Conservation (phyloP, 2,329 filamentous ascomycete species). For the Sclerotiophoma versabilis region DNA sequence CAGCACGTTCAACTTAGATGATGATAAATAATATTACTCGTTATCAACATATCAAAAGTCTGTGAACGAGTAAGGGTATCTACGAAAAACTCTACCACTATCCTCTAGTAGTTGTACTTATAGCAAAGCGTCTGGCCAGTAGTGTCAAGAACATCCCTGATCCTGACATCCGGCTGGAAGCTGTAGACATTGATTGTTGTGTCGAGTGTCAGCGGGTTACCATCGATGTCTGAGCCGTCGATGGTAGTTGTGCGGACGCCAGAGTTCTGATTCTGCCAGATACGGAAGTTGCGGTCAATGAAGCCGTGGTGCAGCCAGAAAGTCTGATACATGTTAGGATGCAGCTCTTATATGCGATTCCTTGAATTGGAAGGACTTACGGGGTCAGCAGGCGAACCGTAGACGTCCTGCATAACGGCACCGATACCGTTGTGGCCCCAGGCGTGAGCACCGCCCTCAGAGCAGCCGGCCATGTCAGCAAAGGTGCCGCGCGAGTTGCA, state of each 20-base stretch:
- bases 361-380: background rate
- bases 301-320: conserved; percentile 61
- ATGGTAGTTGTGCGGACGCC: conserved; percentile 40
- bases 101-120: conserved; percentile 46
- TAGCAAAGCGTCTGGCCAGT: conserved; percentile 38
- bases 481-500: conserved; percentile 37
- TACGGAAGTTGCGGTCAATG: conserved; percentile 60
- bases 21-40: background rate
- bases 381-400: conserved; percentile 43
- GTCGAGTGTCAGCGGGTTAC: conserved; percentile 39
- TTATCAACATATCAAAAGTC: background rate
- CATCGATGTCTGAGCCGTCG: conserved; percentile 48
- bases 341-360: too few relatives aligned
- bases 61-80: conserved; percentile 9
- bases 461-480: conserved; percentile 39
- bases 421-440: conserved; percentile 48
- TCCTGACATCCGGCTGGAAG: conserved; percentile 33
- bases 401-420: conserved; percentile 45
- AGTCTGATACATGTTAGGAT: background rate
- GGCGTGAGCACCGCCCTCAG: conserved; percentile 42
- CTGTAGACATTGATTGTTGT: conserved; percentile 37
- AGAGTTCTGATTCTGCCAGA: conserved; percentile 54
- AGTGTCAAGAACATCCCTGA: conserved; percentile 44
- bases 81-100: background rate
- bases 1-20: too few relatives aligned